Evolutionary conservation across 1,139 yeast genomes (phyloP), one percentile per base, ranked within the genome.

Genomic region (Waltiozyma sp.): DNA sequence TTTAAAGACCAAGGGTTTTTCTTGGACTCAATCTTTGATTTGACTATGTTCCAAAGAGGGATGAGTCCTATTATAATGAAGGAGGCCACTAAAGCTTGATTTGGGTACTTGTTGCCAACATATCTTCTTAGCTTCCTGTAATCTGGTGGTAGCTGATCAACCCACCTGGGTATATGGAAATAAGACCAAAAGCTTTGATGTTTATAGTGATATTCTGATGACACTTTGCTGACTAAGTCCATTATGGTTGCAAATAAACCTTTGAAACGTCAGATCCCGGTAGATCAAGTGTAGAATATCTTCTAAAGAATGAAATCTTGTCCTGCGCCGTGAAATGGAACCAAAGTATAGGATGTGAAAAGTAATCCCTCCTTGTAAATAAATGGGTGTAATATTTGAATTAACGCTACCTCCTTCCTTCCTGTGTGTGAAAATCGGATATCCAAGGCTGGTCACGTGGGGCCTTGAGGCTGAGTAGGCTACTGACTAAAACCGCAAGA

Each of bases 21-120:
- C 19, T 36, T 36, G n/a, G 26, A 19, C 3, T 19, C 13, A 4
- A 21, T 6, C 26, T 11, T 36, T 4, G 28, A 36, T 21, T 36
- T 36, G 24, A 19, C 6, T 4, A 19, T 14, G 13, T 19, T 36
- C 15, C 16, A 58, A 14, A 54, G 38, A 0, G 70, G 71, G 4
- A 64, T 39, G 1, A 58, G 35, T 1, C 59, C 4, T 3, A 67
- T 45, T 36, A 64, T 47, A 1, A 56, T 9, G 1, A 61, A 11
- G 1, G 69, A 58, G 2, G 59, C 53, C 1, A 45, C 40, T 7
- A 68, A 48, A 0, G 72, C 60, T 38, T 52, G 45, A 28, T 58
- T 55, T 1, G 72, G 72, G 48, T 64, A 68, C 40, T 49, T 51
- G n/a, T 49, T 37, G 1, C 69, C 65, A 6, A 60, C 44, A 1